These are phyloP conservation scores for Wickerhamiella galacta DNA, from an alignment of 805 yeast genomes.

Conservation along the genomic window DNA sequence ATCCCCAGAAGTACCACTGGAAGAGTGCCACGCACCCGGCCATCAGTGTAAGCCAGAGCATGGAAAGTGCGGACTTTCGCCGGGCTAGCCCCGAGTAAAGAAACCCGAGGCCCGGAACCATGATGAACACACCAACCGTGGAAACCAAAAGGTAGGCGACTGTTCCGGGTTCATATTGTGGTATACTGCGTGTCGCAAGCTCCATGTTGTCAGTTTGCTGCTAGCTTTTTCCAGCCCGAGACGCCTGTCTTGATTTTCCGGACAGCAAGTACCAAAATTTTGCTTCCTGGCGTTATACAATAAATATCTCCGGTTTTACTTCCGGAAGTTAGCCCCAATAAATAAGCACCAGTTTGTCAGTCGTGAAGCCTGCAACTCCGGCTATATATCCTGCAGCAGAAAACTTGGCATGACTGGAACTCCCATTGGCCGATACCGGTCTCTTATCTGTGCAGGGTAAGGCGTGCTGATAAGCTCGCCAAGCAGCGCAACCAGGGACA, in stretches of 20 bases:
- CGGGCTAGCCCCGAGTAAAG: constrained; percentile 83
- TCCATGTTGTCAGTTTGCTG: background rate
- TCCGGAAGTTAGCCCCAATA: background rate
- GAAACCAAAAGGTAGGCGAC: constrained; percentile 23
- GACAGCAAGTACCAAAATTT: background rate
- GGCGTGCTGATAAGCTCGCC: background rate
- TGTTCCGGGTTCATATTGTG: constrained; percentile 25
- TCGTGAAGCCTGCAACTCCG: background rate
- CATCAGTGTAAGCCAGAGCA: constrained; percentile 67
- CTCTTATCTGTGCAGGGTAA: background rate
- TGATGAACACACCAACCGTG: constrained; percentile 50
- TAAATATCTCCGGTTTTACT: background rate
- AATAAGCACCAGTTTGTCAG: background rate
- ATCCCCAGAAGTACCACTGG: constrained; percentile 99
- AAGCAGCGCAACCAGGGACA: background rate
- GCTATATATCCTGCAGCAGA: too few relatives aligned
- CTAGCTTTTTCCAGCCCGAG: background rate
- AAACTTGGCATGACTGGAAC: too few relatives aligned
- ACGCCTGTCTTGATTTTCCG: background rate
- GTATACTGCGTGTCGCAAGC: constrained; percentile 1
- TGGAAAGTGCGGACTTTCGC: constrained; percentile 73
- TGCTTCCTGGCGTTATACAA: background rate
- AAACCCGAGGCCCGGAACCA: constrained; percentile 92
- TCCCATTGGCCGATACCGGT: background rate
- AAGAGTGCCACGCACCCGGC: constrained; percentile 57